phyloP scores from a whole-genome alignment of 805 yeast genomes.

The Cyberlindnera mississippiensis region DNA sequence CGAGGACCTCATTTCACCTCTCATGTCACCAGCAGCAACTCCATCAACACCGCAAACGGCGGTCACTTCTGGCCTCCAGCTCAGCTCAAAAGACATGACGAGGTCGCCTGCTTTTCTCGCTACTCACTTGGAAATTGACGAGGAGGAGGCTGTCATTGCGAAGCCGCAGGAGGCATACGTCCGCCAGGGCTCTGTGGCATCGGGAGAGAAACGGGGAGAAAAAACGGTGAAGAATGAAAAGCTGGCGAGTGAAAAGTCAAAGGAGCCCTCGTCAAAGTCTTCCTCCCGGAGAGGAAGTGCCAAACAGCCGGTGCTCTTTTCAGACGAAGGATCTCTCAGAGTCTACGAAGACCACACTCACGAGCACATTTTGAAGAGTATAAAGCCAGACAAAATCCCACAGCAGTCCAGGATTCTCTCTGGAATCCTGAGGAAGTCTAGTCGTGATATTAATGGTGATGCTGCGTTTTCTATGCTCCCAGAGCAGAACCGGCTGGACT shows the following conservation, averaged over 20 bases:
- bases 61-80: too few species aligned
- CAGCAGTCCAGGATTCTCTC: constrained; percentile 20
- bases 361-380: constrained; percentile 22
- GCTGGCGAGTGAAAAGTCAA: too few species aligned
- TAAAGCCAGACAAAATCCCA: constrained; percentile 26
- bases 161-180: too few species aligned
- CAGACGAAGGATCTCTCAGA: constrained; percentile 17
- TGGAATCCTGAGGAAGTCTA: constrained; percentile 21
- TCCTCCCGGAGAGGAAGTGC: not conserved
- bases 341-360: constrained; percentile 24
- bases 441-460: constrained; percentile 12
- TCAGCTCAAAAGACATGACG: too few species aligned
- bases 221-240: too few species aligned
- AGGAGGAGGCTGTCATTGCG: too few species aligned
- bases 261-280: too few species aligned
- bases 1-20: constrained; percentile 4
- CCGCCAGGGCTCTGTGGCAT: too few species aligned
- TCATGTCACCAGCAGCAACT: constrained; percentile 1
- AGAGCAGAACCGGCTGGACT: constrained; percentile 27
- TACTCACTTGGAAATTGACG: too few species aligned
- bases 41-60: too few species aligned
- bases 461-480: constrained; percentile 29
- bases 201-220: too few species aligned
- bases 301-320: not conserved
- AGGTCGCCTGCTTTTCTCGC: too few species aligned